Conservation (phyloP, 78 protist genomes). For the Guillardia theta region DNA sequence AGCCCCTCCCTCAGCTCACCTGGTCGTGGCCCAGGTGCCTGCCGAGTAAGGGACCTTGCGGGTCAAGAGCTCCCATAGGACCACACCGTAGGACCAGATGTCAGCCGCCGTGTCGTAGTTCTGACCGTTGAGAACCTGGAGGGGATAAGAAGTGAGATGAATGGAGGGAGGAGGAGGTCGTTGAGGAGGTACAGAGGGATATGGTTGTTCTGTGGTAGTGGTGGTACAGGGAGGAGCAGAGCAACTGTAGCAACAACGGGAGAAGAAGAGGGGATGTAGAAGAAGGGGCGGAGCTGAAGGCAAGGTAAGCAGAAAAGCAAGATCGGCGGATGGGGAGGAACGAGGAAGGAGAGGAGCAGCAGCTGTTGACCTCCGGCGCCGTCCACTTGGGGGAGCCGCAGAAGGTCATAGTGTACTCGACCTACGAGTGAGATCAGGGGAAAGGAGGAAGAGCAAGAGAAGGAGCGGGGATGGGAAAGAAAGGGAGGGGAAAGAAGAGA, state of each 20-base stretch:
- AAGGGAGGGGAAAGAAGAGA: neutral
- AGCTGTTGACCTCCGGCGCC: neutral
- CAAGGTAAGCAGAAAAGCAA: too few relatives aligned
- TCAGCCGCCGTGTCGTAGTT: neutral
- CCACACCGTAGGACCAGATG: neutral
- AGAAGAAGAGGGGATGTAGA: too few relatives aligned
- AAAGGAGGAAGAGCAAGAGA: neutral
- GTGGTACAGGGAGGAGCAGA: too few relatives aligned
- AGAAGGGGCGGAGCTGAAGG: too few relatives aligned
- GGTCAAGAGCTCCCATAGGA: neutral
- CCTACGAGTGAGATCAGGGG: neutral
- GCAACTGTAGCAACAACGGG: too few relatives aligned
- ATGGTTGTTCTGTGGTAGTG: too few relatives aligned
- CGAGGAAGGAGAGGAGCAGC: too few relatives aligned
- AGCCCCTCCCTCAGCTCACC: neutral
- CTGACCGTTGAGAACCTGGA: constrained; percentile 7
- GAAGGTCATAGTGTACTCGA: constrained; percentile 31
- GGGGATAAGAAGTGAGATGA: too few relatives aligned
- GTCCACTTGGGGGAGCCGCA: constrained; percentile 29
- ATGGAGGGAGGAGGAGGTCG: too few relatives aligned
- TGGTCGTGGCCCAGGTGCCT: neutral
- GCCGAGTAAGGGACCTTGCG: neutral
- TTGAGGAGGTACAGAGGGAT: too few relatives aligned
- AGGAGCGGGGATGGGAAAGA: neutral
- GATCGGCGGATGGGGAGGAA: too few relatives aligned